Percentiles rank a stretch among this genome's conserved stretches.
Conservation (phyloP, 768 basidiomycete genomes). For the Kwoniella mangroviensis region DNA sequence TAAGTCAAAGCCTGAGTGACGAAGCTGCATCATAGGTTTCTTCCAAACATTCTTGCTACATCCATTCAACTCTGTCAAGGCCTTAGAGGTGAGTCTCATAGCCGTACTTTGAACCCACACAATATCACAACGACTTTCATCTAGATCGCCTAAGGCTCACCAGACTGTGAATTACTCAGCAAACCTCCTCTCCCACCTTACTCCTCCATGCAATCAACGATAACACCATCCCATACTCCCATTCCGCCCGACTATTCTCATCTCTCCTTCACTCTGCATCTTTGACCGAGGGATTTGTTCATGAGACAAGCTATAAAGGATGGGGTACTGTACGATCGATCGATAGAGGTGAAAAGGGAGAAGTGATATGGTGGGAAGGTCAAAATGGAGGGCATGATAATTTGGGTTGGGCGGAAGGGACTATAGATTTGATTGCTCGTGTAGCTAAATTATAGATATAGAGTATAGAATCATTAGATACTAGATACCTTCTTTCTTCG, state of each 20-base stretch:
- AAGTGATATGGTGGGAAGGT: slow-evolving; percentile 51
- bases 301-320: slow-evolving; percentile 22
- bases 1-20: neutral
- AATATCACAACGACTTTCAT: neutral
- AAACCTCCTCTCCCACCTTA: slow-evolving; percentile 70
- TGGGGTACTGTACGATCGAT: slow-evolving; percentile 45
- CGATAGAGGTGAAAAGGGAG: slow-evolving; percentile 19
- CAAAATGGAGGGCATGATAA: slow-evolving; percentile 50
- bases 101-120: too few relatives aligned
- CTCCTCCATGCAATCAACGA: slow-evolving; percentile 78
- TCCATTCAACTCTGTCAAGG: slow-evolving; percentile 34
- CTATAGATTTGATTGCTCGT: slow-evolving; percentile 43
- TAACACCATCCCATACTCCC: slow-evolving; percentile 71
- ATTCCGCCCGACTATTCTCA: slow-evolving; percentile 72
- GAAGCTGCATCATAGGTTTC: slow-evolving; percentile 1
- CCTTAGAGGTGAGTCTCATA: slow-evolving; percentile 27
- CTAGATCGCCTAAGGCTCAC: slow-evolving; percentile 63
- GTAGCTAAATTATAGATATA: slow-evolving; percentile 30
- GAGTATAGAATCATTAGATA: neutral
- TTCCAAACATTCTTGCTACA: slow-evolving; percentile 26
- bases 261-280: slow-evolving; percentile 57
- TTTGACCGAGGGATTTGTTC: neutral
- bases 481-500: neutral
- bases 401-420: slow-evolving; percentile 49
- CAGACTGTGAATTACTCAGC: slow-evolving; percentile 67